Base-by-base conservation (phyloP, 306 rosid genomes). In the Vigna nakashimae region DNA sequence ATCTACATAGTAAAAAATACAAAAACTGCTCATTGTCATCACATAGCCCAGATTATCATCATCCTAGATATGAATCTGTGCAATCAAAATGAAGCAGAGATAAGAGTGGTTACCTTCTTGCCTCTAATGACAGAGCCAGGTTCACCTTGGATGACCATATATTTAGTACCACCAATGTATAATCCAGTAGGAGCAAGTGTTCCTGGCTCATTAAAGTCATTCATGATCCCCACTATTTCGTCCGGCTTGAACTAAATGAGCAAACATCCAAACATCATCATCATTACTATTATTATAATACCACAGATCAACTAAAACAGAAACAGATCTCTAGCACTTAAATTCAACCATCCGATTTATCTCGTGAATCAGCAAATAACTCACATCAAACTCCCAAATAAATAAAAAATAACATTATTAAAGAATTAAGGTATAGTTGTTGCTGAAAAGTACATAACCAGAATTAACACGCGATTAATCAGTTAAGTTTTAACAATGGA, bases 121-220 rank as follows among this genome's bases (percentile, higher is more conserved):
- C 98, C 97, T 76, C 98, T 86, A 66, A 93, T 93, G 65, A 93
- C 98, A 79, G 80, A 91, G 30, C 92, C 91, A 0, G 94, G 56
- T 77, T 93, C 98, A 14, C 98, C 98, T 84, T 91, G 98, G 81
- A 93, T 93, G 60, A 93, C 98, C 97, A 93, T 93, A 65, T 91
- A 93, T 71, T 93, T 93, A 6, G 94, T 86, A 46, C 93, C 98
- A 53, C 97, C 98, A 20, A 93, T 80, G 75, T 86, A 82, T 62
- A 93, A 73, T 58, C 98, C 97, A 75, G 93, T 93, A 5, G 97
- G 97, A 78, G 98, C 98, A 88, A 93, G 97, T 10, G 88, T 2
- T 62, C 98, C 98, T 53, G 98, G 98, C 45, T 93, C 97, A 3
- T 14, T 16, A 24, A 93, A 89, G 81, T 93, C 97, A n/a, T 73